Percentiles rank a stretch among this genome's conserved stretches.
These are phyloP conservation scores for Collybia nuda DNA, from an alignment of 768 basidiomycete species.

Conservation along the genomic window DNA sequence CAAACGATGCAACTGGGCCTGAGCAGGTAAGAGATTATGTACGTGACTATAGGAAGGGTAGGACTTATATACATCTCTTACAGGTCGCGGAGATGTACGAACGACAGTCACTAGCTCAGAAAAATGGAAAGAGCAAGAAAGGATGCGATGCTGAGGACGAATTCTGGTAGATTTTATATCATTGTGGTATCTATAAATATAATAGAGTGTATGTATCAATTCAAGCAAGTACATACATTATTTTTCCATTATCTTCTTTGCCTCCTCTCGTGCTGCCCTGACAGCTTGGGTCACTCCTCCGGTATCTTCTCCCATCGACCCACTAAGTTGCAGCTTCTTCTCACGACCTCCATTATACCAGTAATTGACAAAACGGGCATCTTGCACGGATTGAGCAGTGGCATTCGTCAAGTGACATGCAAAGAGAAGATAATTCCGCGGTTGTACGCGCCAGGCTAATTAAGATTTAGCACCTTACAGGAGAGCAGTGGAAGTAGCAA, in stretches of 20 bases:
- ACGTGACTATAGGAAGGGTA: constrained; percentile 1
- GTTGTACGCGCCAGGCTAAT: constrained; percentile 91
- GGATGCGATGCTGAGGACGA: constrained; percentile 71
- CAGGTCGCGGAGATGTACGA: constrained; percentile 95
- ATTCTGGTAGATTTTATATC: constrained; percentile 59
- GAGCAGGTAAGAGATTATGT: constrained; percentile 66
- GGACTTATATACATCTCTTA: not conserved
- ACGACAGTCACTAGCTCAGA: constrained; percentile 80
- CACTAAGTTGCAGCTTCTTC: constrained; percentile 49
- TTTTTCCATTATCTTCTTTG: constrained; percentile 31
- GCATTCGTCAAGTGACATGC: constrained; percentile 93
- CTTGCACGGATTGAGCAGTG: constrained; percentile 82
- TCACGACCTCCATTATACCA: constrained; percentile 91
- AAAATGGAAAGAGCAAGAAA: constrained; percentile 67
- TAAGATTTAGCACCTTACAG: constrained; percentile 2
- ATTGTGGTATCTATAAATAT: constrained; percentile 11
- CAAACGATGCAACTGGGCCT: constrained; percentile 89
- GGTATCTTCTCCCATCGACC: constrained; percentile 17
- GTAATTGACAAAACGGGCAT: constrained; percentile 83
- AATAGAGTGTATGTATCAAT: constrained; percentile 20
- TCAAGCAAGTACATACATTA: constrained; percentile 17
- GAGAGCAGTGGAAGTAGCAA: not conserved
- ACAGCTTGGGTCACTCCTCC: constrained; percentile 49
- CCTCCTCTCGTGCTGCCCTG: constrained; percentile 41
- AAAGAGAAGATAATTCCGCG: constrained; percentile 94